phyloP scores from a whole-genome alignment of 441 rosid species.

The Pelargonium cotyledonis region DNA sequence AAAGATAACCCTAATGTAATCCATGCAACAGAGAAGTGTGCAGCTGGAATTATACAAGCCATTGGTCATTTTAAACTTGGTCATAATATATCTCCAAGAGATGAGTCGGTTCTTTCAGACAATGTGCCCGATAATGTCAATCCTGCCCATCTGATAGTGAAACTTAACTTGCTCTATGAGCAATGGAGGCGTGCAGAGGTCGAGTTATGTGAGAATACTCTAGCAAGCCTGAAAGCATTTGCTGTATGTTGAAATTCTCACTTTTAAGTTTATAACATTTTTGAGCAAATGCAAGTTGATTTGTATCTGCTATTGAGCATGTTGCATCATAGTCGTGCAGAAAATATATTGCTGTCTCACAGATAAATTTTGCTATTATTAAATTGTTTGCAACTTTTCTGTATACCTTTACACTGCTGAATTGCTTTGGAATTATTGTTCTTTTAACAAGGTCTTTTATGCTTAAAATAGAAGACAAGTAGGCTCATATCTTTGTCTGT shows the following conservation, averaged over 20 bases:
- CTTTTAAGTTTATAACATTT: constrained; percentile 10
- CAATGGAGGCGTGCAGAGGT: constrained; percentile 90
- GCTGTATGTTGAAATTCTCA: constrained; percentile 42
- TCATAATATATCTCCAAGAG: constrained; percentile 79
- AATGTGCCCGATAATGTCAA: constrained; percentile 29
- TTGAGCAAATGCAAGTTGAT: background rate
- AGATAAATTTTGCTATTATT: background rate
- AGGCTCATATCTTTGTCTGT: too few relatives aligned
- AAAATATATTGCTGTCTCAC: background rate
- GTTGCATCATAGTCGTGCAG: background rate
- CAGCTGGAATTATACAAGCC: constrained; percentile 83
- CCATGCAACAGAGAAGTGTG: constrained; percentile 85
- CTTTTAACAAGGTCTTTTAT: background rate
- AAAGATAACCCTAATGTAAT: constrained; percentile 67
- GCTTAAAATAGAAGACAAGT: background rate
- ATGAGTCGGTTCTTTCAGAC: constrained; percentile 39
- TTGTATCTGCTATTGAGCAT: background rate
- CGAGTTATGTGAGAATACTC: constrained; percentile 51
- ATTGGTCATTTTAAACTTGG: constrained; percentile 86
- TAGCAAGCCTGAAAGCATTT: constrained; percentile 54
- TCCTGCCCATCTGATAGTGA: constrained; percentile 56
- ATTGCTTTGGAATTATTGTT: background rate
- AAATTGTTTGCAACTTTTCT: background rate
- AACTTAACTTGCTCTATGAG: constrained; percentile 68
- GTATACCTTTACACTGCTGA: background rate